Conservation (phyloP, 2,329 filamentous ascomycete genomes). For the Thermoascus crustaceus region DNA sequence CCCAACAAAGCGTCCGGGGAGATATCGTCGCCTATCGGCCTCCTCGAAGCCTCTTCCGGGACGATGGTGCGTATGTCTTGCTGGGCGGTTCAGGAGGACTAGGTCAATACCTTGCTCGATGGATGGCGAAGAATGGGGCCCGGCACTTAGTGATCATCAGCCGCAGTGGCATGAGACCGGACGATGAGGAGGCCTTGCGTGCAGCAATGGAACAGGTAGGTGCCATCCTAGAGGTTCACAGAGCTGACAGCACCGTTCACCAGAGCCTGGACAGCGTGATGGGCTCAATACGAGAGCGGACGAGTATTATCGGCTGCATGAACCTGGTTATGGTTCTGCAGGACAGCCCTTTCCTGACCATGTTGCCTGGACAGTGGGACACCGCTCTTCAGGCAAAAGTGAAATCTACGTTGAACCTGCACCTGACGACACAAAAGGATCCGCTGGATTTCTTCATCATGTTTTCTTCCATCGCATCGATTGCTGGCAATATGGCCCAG, state of each 20-base stretch:
- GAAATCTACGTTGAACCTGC: conserved; percentile 12
- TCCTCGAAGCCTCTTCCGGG: conserved; percentile 2
- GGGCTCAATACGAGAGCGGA: not conserved
- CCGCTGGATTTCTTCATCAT: conserved; percentile 11
- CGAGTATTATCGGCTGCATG: conserved; percentile 1
- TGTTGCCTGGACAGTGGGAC: conserved; percentile 15
- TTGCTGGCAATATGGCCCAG: conserved; percentile 9
- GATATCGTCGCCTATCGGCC: not conserved
- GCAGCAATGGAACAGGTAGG: not conserved
- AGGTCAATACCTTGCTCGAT: conserved; percentile 4
- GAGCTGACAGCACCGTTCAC: conserved; percentile 6
- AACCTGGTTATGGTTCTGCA: conserved; percentile 13
- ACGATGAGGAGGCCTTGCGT: conserved; percentile 2
- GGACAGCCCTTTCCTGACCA: conserved; percentile 10
- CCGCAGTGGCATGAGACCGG: conserved; percentile 2
- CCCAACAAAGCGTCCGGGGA: too few species aligned
- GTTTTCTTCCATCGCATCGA: conserved; percentile 11
- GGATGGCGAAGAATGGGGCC: conserved; percentile 3
- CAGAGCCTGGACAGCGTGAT: conserved; percentile 1
- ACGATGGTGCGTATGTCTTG: conserved; percentile 7
- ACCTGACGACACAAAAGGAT: conserved; percentile 9
- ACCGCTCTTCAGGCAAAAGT: conserved; percentile 12
- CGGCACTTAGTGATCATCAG: not conserved
- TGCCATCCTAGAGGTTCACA: conserved; percentile 4
- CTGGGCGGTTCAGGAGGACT: conserved; percentile 12